Base-by-base conservation (phyloP, 1,284 basidiomycete genomes). In the Pseudozyma flocculosa region DNA sequence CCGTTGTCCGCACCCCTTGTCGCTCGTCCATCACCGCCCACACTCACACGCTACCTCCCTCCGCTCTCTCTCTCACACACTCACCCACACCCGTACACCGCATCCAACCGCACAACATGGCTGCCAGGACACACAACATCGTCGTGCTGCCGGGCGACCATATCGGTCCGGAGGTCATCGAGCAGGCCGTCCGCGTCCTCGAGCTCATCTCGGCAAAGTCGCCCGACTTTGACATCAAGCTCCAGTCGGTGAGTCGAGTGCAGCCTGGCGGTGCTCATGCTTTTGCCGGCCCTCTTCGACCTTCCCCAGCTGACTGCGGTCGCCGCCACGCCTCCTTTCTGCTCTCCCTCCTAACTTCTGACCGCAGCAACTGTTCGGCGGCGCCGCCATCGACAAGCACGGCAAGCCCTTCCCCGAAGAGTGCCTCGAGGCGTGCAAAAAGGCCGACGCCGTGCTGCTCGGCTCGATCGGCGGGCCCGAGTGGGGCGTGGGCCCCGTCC, bases 381-480 rank as follows among this genome's bases (percentile, higher is more conserved):
- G 95, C 49, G 86, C 85, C 67, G 93, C 92, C 8, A 97, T 99
- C 76, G 95, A 98, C 79, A 84, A 85, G 43, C 79, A 84, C 43
- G 90, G 91, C 34, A 85, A 89, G 65, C 87, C 95, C 42, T 82
- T 98, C 2, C 92, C 95, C 4, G 84, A 86, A 5, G 83, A 86
- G 26, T 98, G 95, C 3, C 82, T 97, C 53, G 83, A 88, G 18
- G 75, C 74, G 9, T 78, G 75, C 64, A 72, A 76, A 55, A 53
- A 48, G 4, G 73, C 73, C 32, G 72, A 78, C 47, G 75, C 74
- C 15, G 76, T 78, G 41, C 70, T 78, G 7, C 70, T 78, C 43
- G 93, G 92, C 65, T 88, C 94, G 22, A 90, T 98, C 64, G 95
- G 94, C 61, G 95, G 94, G 18, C 95, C 95, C 32, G 97, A 97